Percentiles rank a stretch among this genome's conserved stretches.
These are phyloP conservation scores for Gyromitra esculenta DNA, from an alignment of 2,329 filamentous ascomycete genomes.

Conservation along the genomic window DNA sequence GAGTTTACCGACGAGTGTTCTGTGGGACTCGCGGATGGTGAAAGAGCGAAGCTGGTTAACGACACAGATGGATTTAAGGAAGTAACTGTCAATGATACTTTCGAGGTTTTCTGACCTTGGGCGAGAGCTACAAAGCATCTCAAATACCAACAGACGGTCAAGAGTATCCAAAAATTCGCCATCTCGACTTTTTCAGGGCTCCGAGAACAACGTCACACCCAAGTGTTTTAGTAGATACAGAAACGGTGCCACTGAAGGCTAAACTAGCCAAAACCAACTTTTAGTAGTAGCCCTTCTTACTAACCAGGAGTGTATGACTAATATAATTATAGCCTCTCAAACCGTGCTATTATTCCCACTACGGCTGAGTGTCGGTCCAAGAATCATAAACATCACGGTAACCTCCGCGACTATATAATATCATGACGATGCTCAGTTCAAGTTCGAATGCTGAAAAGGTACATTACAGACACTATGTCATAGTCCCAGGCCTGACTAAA, in stretches of 20 bases:
- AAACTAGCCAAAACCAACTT: conserved; percentile 12
- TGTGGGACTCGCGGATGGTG: background rate
- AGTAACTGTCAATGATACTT: background rate
- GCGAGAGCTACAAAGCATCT: background rate
- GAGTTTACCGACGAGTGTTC: background rate
- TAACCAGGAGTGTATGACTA: conserved; percentile 4
- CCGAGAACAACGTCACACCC: conserved; percentile 27
- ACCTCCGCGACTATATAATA: background rate
- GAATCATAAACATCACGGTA: conserved; percentile 10
- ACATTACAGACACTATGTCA: conserved; percentile 5
- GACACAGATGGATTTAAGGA: background rate
- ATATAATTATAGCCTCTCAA: background rate
- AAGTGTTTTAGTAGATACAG: background rate
- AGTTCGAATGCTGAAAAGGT: background rate
- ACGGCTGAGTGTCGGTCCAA: conserved; percentile 19
- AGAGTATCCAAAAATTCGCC: conserved; percentile 16
- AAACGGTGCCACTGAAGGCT: conserved; percentile 12
- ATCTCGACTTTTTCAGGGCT: conserved; percentile 6
- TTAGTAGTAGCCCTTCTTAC: conserved; percentile 20
- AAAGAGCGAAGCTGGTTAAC: background rate
- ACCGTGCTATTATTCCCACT: conserved; percentile 7
- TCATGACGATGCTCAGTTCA: background rate
- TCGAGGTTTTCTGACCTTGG: background rate
- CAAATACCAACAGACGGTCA: conserved; percentile 12
- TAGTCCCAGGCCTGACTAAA: background rate